Evolutionary conservation across 306 rosid species (phyloP).

Genomic region (cucumber (Cucumis sativus)): Cucumber_9930_V3 NC_026657.2:31401501-31402000

Average conservation of each 20-base stretch:
- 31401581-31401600: background rate
- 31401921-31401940: background rate
- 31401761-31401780: background rate
- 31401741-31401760: background rate
- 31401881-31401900: background rate
- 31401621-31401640: background rate
- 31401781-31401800: background rate
- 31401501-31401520: background rate
- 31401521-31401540: background rate
- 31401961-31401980: background rate
- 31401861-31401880: background rate
- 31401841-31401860: background rate
- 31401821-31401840: background rate
- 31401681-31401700: background rate
- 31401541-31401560: background rate
- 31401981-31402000: background rate
- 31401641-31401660: background rate
- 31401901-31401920: background rate
- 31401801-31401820: background rate
- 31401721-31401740: background rate
- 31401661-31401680: background rate
- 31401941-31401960: background rate
- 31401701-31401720: background rate
- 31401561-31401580: background rate
- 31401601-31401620: background rate